Evolutionary conservation across 2,329 filamentous ascomycete genomes (phyloP).

Genomic region (Acrodontium crateriforme): DNA sequence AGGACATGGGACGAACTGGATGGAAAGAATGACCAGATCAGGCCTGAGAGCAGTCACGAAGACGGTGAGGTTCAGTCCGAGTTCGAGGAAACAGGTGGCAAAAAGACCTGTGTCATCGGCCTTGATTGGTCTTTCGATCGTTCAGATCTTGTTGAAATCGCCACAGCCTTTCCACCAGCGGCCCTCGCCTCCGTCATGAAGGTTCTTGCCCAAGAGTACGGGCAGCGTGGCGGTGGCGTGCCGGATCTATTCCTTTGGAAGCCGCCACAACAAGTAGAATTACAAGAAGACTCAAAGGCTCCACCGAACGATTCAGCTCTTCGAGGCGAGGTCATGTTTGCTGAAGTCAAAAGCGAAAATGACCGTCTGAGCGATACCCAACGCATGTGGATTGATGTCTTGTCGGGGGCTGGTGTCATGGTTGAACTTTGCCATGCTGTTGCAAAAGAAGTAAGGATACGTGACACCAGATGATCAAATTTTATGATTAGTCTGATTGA

Average conservation of each 20-base stretch:
- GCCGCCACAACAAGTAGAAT: constrained; percentile 10
- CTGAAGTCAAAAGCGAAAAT: constrained; percentile 48
- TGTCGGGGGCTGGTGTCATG: constrained; percentile 68
- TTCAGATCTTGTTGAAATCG: constrained; percentile 66
- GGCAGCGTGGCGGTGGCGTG: constrained; percentile 69
- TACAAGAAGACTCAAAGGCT: too few relatives aligned
- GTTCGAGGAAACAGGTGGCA: too few relatives aligned
- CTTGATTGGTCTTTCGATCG: constrained; percentile 81
- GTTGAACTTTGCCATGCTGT: constrained; percentile 67
- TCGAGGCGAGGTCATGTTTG: constrained; percentile 24
- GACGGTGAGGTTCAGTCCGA: too few relatives aligned
- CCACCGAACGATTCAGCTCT: background rate
- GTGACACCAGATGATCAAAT: too few relatives aligned
- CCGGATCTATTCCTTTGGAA: constrained; percentile 90
- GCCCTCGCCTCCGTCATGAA: constrained; percentile 77
- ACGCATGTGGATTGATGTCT: constrained; percentile 88
- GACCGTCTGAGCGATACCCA: constrained; percentile 94
- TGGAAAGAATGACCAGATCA: too few relatives aligned
- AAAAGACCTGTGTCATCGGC: constrained; percentile 74
- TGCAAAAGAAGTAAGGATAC: constrained; percentile 38
- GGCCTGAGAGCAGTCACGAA: too few relatives aligned
- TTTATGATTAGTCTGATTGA: too few relatives aligned
- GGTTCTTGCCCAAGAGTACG: constrained; percentile 91
- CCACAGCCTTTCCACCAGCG: constrained; percentile 61
- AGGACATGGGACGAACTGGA: constrained; percentile 52